Evolutionary conservation across 495 filamentous ascomycete species (phyloP).

Genomic region (Terfezia boudieri): DNA sequence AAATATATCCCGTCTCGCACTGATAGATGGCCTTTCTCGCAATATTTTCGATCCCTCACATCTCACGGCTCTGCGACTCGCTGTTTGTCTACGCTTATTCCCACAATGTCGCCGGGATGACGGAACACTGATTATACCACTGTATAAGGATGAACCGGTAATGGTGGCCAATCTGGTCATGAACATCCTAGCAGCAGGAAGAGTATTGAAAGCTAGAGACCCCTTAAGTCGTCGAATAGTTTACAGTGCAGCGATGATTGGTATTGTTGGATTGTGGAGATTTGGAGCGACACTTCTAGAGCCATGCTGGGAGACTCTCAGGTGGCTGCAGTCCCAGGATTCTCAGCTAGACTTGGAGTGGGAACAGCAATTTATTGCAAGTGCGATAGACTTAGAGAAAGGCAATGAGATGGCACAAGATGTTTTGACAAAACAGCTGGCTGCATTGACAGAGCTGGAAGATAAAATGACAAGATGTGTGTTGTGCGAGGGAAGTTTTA

Average conservation of each 20-base stretch:
- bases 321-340: too few relatives aligned
- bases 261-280: slow-evolving; percentile 11
- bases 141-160: slow-evolving; percentile 10
- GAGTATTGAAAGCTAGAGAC: slow-evolving; percentile 2
- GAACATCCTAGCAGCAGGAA: slow-evolving; percentile 8
- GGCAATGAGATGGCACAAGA: too few relatives aligned
- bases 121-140: slow-evolving; percentile 1
- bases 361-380: too few relatives aligned
- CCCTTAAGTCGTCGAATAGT: slow-evolving; percentile 7
- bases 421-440: too few relatives aligned
- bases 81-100: neutral
- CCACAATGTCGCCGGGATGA: neutral
- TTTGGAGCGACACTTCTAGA: slow-evolving; percentile 11
- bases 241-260: slow-evolving; percentile 13
- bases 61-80: slow-evolving; percentile 12
- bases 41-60: slow-evolving; percentile 7
- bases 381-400: too few relatives aligned
- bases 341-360: too few relatives aligned
- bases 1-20: too few relatives aligned
- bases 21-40: slow-evolving; percentile 3
- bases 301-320: slow-evolving; percentile 3
- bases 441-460: too few relatives aligned
- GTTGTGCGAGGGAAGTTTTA: slow-evolving; percentile 13
- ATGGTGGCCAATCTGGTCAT: slow-evolving; percentile 13
- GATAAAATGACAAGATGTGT: slow-evolving; percentile 14